Evolutionary conservation across 2,329 filamentous ascomycete species (phyloP).

Genomic region (Fusarium robinianum): DNA sequence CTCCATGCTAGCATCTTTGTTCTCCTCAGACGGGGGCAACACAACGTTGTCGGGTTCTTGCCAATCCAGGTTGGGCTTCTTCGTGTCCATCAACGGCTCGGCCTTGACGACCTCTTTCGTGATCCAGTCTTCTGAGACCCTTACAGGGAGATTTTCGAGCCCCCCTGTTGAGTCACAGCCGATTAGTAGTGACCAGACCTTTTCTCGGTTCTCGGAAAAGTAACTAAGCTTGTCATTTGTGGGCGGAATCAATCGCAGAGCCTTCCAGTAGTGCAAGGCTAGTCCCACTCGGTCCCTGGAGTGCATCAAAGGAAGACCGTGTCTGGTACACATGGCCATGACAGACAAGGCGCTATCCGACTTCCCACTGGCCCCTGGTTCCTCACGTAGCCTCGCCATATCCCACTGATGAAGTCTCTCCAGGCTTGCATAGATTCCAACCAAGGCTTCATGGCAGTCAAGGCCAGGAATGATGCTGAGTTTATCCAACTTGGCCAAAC

Average conservation of each 20-base stretch:
- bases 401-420: constrained; percentile 74
- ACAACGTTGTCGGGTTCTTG: constrained; percentile 70
- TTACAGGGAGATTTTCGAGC: constrained; percentile 61
- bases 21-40: constrained; percentile 52
- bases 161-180: constrained; percentile 61
- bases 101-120: constrained; percentile 67
- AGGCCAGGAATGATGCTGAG: constrained; percentile 70
- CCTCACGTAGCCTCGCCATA: constrained; percentile 59
- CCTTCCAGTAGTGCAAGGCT: constrained; percentile 78
- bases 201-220: constrained; percentile 48
- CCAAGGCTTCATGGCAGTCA: constrained; percentile 78
- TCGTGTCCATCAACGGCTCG: constrained; percentile 48
- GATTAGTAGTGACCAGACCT: constrained; percentile 69
- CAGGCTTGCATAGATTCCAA: constrained; percentile 73
- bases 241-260: constrained; percentile 55
- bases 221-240: constrained; percentile 43
- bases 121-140: constrained; percentile 76
- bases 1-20: constrained; percentile 56
- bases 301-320: constrained; percentile 75
- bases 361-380: constrained; percentile 50
- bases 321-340: constrained; percentile 69
- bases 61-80: constrained; percentile 66
- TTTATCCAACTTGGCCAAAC: constrained; percentile 70
- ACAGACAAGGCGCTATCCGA: constrained; percentile 55
- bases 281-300: constrained; percentile 68